A percentile compares a stretch with the other conserved stretches of the same genome.
Conservation (phyloP, 2,329 filamentous ascomycete genomes). For the Clonostachys solani region DNA sequence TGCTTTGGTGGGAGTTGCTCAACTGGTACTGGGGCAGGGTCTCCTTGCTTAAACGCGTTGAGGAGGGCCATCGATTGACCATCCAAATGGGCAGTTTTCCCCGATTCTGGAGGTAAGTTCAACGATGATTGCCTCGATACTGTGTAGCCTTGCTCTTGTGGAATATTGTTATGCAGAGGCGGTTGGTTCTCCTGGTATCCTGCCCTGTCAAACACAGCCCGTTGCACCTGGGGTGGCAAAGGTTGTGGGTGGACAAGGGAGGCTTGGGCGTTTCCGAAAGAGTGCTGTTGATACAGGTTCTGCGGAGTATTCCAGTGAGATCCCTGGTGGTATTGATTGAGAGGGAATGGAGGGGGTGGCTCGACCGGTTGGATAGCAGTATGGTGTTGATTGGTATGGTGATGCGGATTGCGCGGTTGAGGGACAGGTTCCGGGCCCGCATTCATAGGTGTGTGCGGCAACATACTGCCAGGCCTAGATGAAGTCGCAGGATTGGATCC, state of each 20-base stretch:
- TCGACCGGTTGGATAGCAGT: conserved; percentile 22
- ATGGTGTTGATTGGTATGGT: conserved; percentile 42
- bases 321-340: conserved; percentile 9
- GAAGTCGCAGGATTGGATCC: conserved; percentile 6
- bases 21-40: background rate
- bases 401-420: conserved; percentile 54
- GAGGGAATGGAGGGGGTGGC: conserved; percentile 22
- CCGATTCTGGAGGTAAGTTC: background rate
- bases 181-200: conserved; percentile 17
- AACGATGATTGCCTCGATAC: no score
- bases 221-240: conserved; percentile 51
- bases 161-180: conserved; percentile 5
- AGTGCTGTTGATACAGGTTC: background rate
- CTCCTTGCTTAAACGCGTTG: conserved; percentile 34
- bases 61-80: conserved; percentile 37
- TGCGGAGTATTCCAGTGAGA: background rate
- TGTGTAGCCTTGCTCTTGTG: conserved; percentile 3
- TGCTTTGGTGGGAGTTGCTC: no score
- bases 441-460: conserved; percentile 50
- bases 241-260: conserved; percentile 38
- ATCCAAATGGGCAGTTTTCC: conserved; percentile 22
- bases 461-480: conserved; percentile 12
- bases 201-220: conserved; percentile 39
- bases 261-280: conserved; percentile 10
- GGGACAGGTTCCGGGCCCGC: conserved; percentile 42